Evolutionary conservation across 805 yeast genomes (phyloP), one percentile per base, ranked within the genome.

Genomic region (Lipomyces mesembrius): DNA sequence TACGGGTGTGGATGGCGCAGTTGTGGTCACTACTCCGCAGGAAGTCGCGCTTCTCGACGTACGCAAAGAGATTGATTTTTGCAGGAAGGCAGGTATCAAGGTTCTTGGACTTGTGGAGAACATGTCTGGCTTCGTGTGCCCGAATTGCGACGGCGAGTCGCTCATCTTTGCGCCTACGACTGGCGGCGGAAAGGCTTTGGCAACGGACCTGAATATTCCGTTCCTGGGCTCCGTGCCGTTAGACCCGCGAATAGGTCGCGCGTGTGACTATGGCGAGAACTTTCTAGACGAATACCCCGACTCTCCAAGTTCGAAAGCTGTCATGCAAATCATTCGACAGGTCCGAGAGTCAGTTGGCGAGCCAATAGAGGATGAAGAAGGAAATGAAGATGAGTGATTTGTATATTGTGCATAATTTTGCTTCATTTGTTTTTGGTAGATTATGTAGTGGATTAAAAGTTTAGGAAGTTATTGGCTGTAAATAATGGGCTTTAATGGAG

Each of bases 121-220:
- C 77, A 95, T 95, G 99, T 87, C 97, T 8, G 99, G 99, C 2
- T 95, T 95, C 79, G 98, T 95, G 17, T 95, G 99, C 77, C 99
- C 99, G 3, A 87, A 83, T 74, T 95, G 99, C 79, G 86, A 90
- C 69, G 95, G 95, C 8, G 91, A 93, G 78, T 90, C 97, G 0
- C 87, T 88, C 74, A 93, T 95, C 3, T 95, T 95, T 79, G 88
- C 89, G 68, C 91, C 99, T 17, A 95, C 99, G 1, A 95, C 99
- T 0, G 99, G 99, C 17, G 99, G 99, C 25, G 99, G 98, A 8
- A 83, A 85, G 73, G 86, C 87, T 37, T 80, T 95, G 56, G 95
- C 98, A 64, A 79, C 88, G 72, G 99, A 95, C 67, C 77, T 91
- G 76, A 83, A 81, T 14, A 83, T 95, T 17, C 89, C 89, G 25